Evolutionary conservation across 768 basidiomycete species (phyloP).

Genomic region (Russula brevipes): DNA sequence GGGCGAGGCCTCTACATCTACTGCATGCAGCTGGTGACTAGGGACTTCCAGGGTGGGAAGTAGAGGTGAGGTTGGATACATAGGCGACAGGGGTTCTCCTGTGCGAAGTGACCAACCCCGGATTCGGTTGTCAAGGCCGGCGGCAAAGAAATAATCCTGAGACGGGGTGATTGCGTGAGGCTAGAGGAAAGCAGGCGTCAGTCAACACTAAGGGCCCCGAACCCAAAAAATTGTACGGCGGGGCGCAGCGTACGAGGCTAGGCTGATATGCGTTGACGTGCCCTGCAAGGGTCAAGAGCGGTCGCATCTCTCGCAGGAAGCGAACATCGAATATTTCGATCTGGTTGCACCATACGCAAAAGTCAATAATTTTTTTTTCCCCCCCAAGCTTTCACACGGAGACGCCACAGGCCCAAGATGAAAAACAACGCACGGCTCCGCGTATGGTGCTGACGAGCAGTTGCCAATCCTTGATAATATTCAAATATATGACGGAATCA

Average conservation of each 20-base stretch:
- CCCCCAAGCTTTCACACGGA: background rate
- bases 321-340: slow-evolving; percentile 61
- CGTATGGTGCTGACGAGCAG: slow-evolving; percentile 55
- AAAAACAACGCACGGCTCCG: slow-evolving; percentile 45
- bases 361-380: too few relatives aligned
- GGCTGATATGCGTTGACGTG: slow-evolving; percentile 53
- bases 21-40: background rate
- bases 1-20: background rate
- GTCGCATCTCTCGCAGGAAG: slow-evolving; percentile 40
- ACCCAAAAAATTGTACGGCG: background rate
- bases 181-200: slow-evolving; percentile 33
- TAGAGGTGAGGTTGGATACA: slow-evolving; percentile 20
- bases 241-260: slow-evolving; percentile 42
- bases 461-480: slow-evolving; percentile 44
- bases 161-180: slow-evolving; percentile 55
- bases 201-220: background rate
- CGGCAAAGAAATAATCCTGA: slow-evolving; percentile 59
- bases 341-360: slow-evolving; percentile 33
- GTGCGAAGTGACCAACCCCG: slow-evolving; percentile 64
- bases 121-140: slow-evolving; percentile 59
- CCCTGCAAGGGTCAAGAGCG: slow-evolving; percentile 46
- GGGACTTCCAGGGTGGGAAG: slow-evolving; percentile 18
- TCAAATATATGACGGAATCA: slow-evolving; percentile 52
- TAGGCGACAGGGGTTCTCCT: slow-evolving; percentile 39
- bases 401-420: background rate